Evolutionary conservation across 768 basidiomycete species (phyloP), one percentile per base, ranked within the genome.

Genomic region (Wakefieldia striispora): DNA sequence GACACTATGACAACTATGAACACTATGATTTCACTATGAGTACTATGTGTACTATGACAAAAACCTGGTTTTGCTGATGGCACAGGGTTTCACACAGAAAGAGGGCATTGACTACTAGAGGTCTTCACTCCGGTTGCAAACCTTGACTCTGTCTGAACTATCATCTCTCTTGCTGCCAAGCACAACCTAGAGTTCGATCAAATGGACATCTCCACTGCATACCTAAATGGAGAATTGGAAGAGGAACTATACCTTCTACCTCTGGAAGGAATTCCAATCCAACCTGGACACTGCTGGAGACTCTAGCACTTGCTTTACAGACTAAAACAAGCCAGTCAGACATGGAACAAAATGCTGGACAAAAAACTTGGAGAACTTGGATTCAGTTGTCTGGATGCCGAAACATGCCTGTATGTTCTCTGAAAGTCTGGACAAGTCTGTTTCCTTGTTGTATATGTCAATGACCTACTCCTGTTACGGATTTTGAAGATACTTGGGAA

Each of bases 231-330:
- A 1, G 43, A 62, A 1, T 44, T 70, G 4, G 55, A 61, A n/a
- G 54, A 65, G 16, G 58, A 54, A 0, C 51, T 69, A 19, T 70
- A 69, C 55, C 61, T 70, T 45, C 33, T 43, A 4, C 61, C 54
- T 35, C 57, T 59, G 2, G 43, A 44, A 5, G 59, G 55, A n/a
- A 35, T 56, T 13, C 27, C 40, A 1, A 45, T 53, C 12, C 21
- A 44, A 23, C 31, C 38, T 6, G 49, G 44, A 6, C 27, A 39
- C 14, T 53, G 39, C 24, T 51, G 53, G 34, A 38, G 43, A 19
- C 65, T 71, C 13, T 19, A 23, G 3, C 60, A 60, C 23, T 58
- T 59, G 2, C 49, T 71, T 0, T 71, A 71, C 48, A 64, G 70
- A 0, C 60, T 71, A 1, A 64, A 66, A 31, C 67, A 69, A 41